Conservation (phyloP, 2,329 filamentous ascomycete genomes). For the Aspergillus fumigatus region DNA sequence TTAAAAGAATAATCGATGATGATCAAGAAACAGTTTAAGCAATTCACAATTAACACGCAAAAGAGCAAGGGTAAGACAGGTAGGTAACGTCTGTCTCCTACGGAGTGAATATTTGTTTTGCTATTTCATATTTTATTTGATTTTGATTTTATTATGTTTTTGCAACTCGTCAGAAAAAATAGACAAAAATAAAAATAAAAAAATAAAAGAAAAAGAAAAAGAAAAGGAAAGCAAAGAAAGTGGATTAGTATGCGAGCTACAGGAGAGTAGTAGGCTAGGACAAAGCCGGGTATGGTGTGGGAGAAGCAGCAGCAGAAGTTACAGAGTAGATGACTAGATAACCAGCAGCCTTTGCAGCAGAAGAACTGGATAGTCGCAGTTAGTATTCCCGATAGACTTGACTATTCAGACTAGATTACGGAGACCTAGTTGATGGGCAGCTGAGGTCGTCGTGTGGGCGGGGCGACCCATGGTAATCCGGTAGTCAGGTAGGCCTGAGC, state of each 20-base stretch:
- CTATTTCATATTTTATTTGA: background rate
- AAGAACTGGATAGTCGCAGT: background rate
- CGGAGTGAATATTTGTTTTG: background rate
- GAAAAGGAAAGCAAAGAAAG: constrained; percentile 2
- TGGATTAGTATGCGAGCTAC: background rate
- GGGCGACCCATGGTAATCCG: background rate
- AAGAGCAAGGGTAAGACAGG: background rate
- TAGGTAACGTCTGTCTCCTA: background rate
- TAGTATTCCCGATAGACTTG: background rate
- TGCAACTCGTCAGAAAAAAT: background rate
- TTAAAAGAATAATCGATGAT: background rate
- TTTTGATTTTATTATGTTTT: background rate
- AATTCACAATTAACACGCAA: background rate
- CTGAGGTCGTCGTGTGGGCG: background rate
- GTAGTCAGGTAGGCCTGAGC: constrained; percentile 12
- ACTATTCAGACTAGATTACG: background rate
- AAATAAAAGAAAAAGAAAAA: constrained; percentile 3
- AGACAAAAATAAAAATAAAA: background rate
- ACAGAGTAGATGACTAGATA: background rate
- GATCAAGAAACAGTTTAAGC: background rate
- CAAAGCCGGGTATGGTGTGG: constrained; percentile 10
- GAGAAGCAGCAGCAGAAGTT: background rate
- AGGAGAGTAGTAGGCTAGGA: constrained; percentile 3
- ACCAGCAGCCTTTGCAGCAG: constrained; percentile 1
- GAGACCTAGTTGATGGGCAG: background rate